Percentiles rank a stretch among this genome's conserved stretches.
Conservation (phyloP, 176 grass and related monocot species). For the Aegilops tauschii region DNA sequence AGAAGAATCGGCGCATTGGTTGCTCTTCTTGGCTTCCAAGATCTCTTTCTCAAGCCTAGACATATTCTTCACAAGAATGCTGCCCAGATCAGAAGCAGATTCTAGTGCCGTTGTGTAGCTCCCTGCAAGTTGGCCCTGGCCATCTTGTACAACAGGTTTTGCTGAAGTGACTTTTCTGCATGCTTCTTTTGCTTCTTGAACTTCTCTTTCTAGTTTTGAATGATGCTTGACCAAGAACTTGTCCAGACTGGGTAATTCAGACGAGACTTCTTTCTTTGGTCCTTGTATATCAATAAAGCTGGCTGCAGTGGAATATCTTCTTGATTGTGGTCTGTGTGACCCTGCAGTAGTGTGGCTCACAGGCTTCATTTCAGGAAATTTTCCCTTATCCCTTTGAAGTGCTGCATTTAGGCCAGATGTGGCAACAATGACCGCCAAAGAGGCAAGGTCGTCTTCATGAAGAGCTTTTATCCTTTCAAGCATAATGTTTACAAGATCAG, state of each 20-base stretch:
- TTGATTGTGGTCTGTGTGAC: slow-evolving; percentile 25
- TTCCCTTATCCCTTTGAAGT: slow-evolving; percentile 60
- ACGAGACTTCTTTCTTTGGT: slow-evolving; percentile 42
- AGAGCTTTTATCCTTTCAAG: slow-evolving; percentile 76
- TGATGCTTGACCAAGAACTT: slow-evolving; percentile 86
- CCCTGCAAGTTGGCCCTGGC: slow-evolving; percentile 1
- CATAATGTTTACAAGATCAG: slow-evolving; percentile 57
- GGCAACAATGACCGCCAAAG: slow-evolving; percentile 87
- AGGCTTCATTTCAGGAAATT: slow-evolving; percentile 27
- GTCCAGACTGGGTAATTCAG: slow-evolving; percentile 72
- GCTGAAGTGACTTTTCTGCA: slow-evolving; percentile 25
- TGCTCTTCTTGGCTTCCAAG: slow-evolving; percentile 54
- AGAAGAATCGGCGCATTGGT: neutral
- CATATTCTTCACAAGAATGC: slow-evolving; percentile 57
- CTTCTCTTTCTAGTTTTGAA: slow-evolving; percentile 71
- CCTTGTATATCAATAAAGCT: slow-evolving; percentile 46
- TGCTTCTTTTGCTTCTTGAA: slow-evolving; percentile 54
- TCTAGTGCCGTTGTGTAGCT: slow-evolving; percentile 4
- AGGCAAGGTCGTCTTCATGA: slow-evolving; percentile 75
- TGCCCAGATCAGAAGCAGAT: slow-evolving; percentile 40
- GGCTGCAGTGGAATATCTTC: slow-evolving; percentile 44
- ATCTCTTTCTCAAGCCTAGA: slow-evolving; percentile 70
- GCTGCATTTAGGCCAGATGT: slow-evolving; percentile 83
- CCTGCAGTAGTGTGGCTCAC: neutral
- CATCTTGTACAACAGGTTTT: slow-evolving; percentile 16